These are phyloP conservation scores for Eucalyptus cloeziana DNA, from an alignment of 345 rosid species.

Conservation along the genomic window DNA sequence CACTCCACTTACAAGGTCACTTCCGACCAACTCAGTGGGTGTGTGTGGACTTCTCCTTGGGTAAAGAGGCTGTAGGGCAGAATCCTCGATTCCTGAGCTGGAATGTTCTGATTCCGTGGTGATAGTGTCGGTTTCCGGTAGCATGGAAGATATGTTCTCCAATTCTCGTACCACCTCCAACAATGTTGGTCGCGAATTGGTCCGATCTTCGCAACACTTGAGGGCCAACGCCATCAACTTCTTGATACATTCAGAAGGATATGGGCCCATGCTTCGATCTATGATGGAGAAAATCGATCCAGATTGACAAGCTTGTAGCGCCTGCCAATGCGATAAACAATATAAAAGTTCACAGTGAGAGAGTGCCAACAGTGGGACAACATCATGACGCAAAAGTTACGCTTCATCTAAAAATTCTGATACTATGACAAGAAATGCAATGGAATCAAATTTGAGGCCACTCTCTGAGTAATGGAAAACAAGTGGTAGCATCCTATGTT, in stretches of 20 bases:
- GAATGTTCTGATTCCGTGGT: neutral
- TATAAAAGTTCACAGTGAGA: neutral
- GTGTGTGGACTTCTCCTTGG: conserved; percentile 37
- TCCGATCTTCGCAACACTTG: conserved; percentile 62
- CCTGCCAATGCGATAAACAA: conserved; percentile 14
- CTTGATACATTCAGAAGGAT: conserved; percentile 67
- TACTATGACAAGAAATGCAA: neutral
- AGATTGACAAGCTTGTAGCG: conserved; percentile 47
- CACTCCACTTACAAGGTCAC: conserved; percentile 79
- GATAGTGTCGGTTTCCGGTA: conserved; percentile 39
- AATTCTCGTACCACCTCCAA: conserved; percentile 81
- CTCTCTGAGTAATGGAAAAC: neutral
- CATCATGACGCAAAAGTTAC: neutral
- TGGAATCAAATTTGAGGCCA: neutral
- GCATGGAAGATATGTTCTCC: conserved; percentile 50
- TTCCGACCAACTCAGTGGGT: conserved; percentile 48
- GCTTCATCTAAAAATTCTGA: neutral
- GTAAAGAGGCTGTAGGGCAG: conserved; percentile 26
- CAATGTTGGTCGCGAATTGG: conserved; percentile 76
- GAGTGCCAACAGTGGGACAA: neutral
- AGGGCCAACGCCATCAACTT: conserved; percentile 62
- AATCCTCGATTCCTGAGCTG: neutral
- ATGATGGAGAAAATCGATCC: conserved; percentile 59
- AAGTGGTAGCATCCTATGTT: neutral
- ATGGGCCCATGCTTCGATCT: conserved; percentile 70